Base-by-base conservation (phyloP, 345 rosid species). In the Boechera retrofracta region DNA sequence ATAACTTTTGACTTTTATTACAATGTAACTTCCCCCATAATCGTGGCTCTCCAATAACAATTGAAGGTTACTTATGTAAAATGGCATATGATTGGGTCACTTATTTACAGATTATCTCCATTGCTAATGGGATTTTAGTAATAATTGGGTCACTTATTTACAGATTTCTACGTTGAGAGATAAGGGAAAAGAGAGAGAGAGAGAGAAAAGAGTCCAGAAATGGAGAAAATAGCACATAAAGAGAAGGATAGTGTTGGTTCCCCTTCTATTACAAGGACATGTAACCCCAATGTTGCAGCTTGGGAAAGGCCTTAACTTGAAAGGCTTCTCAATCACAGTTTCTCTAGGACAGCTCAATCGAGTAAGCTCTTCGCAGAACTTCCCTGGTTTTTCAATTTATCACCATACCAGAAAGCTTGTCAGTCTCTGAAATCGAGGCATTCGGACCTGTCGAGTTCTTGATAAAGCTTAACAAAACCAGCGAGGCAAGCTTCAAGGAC, bases 241-340 rank as follows among this genome's bases (percentile, higher is more conserved):
- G 60, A 61, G 32, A 70, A 53, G 64, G 33, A 16, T 86, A 64
- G 81, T 92, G 36, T 76, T 88, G 0, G 85, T 87, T 54, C 87
- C 89, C 0, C 26, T 41, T 15, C 87, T 89, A 53, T 64, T 73
- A 47, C 88, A 84, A 57, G 93, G 96, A 39, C 93, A 92, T 72
- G 31, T 85, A 41, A 87, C 74, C 67, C 92, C 92, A 0, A 84
- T 89, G 84, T 82, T 92, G 78, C 88, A 85, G 47, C 90, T 88
- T 0, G 91, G 78, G 3, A 26, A 84, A 47, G 59, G 81, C 51
- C 89, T 92, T 36, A 72, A 83, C 49, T 79, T 79, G 9, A 84
- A 54, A 7, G 89, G 93, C 18, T 88, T 86, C 77, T 77, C 80
- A 71, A 83, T 92, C 64, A 84, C 87, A 10, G 52, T 89, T 39